Conservation (phyloP, 2,329 filamentous ascomycete genomes). For the Cercospora sp. region DNA sequence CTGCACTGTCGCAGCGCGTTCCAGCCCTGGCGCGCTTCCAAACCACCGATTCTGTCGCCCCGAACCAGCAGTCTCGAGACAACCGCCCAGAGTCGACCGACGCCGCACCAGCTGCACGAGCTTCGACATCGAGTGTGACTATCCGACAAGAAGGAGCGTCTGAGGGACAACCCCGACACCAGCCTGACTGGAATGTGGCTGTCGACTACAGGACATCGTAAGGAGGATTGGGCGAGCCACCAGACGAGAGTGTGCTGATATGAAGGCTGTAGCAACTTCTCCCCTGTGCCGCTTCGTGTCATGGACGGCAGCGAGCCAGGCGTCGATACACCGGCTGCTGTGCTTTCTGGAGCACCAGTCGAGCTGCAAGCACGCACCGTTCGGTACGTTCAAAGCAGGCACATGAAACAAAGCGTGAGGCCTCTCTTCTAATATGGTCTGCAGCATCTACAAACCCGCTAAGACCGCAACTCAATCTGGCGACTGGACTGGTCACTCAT, state of each 20-base stretch:
- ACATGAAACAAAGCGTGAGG: not conserved
- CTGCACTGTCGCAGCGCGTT: constrained; percentile 28
- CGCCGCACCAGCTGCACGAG: constrained; percentile 17
- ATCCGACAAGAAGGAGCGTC: constrained; percentile 53
- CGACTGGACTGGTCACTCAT: constrained; percentile 76
- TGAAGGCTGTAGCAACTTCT: constrained; percentile 67
- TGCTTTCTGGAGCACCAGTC: constrained; percentile 86
- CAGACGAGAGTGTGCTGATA: constrained; percentile 30
- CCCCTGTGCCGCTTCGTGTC: constrained; percentile 82
- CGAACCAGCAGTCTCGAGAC: constrained; percentile 19
- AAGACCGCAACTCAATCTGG: constrained; percentile 98
- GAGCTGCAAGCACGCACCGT: constrained; percentile 94
- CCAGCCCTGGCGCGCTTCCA: constrained; percentile 28
- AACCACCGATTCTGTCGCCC: constrained; percentile 18
- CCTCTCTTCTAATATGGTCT: not conserved
- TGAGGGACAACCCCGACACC: constrained; percentile 60
- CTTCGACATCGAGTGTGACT: constrained; percentile 41
- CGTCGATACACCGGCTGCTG: constrained; percentile 73
- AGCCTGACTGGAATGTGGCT: constrained; percentile 77
- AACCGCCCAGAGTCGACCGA: constrained; percentile 19
- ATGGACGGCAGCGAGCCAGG: constrained; percentile 87
- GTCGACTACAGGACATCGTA: constrained; percentile 92
- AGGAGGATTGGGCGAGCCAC: constrained; percentile 36
- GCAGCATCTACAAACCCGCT: constrained; percentile 83
- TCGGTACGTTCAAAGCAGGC: constrained; percentile 60